phyloP scores from a whole-genome alignment of 768 basidiomycete genomes.

The Exidia glandulosa region DNA sequence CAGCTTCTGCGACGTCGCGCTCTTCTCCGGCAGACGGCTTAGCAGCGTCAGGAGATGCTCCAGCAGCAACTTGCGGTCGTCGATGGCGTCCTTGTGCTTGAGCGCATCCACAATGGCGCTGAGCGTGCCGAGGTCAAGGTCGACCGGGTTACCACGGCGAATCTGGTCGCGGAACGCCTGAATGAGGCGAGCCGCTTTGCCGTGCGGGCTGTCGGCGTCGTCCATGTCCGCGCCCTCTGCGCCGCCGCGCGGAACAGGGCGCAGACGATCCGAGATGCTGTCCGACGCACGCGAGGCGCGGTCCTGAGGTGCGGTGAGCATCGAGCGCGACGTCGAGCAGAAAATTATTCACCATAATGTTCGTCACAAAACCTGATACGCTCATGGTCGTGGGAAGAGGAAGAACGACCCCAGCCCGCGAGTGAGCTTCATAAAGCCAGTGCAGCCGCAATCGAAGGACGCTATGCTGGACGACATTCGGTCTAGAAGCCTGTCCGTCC shows the following conservation, averaged over 20 bases:
- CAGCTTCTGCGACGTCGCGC: conserved; percentile 24
- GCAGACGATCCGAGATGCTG: not conserved
- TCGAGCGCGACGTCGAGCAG: too few relatives aligned
- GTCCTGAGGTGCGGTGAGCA: too few relatives aligned
- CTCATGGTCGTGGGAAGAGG: too few relatives aligned
- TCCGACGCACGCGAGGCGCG: too few relatives aligned
- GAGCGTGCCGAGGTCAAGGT: not conserved
- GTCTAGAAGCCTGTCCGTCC: too few relatives aligned
- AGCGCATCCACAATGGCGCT: conserved; percentile 32
- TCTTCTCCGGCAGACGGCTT: conserved; percentile 43
- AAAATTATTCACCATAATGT: too few relatives aligned
- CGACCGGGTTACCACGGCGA: not conserved
- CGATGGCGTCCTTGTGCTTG: conserved; percentile 47
- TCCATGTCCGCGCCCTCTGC: not conserved
- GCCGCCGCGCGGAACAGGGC: not conserved
- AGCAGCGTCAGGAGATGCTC: conserved; percentile 59
- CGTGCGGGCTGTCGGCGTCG: not conserved
- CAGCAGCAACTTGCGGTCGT: conserved; percentile 69
- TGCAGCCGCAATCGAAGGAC: too few relatives aligned
- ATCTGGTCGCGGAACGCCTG: not conserved
- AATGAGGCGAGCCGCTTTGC: not conserved
- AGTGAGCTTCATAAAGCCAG: too few relatives aligned
- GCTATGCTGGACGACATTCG: too few relatives aligned
- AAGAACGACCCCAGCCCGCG: too few relatives aligned
- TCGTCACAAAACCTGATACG: too few relatives aligned